These are phyloP conservation scores for Mortierella antarctica DNA, from an alignment of 192 early-diverging fungal genomes.

Conservation along the genomic window DNA sequence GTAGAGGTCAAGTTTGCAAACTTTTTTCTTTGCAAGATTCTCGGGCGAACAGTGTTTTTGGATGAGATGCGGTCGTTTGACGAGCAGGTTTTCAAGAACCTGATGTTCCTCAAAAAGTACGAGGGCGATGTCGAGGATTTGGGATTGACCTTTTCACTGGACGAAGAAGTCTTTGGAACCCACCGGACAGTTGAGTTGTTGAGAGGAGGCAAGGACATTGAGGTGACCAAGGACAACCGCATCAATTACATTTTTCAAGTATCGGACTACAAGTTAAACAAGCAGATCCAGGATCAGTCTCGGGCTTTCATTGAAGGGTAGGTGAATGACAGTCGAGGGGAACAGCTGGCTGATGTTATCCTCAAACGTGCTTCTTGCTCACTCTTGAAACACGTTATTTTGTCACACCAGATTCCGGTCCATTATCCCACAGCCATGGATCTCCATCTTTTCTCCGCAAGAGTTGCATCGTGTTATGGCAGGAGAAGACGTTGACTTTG, in stretches of 20 bases:
- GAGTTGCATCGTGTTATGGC: constrained; percentile 84
- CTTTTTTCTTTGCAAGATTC: constrained; percentile 66
- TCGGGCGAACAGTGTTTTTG: constrained; percentile 68
- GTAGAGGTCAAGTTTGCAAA: constrained; percentile 70
- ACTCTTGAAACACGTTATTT: background rate
- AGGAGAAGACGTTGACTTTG: constrained; percentile 71
- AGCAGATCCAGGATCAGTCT: constrained; percentile 71
- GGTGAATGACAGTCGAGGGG: constrained; percentile 13
- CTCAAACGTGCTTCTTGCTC: background rate
- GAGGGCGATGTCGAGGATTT: constrained; percentile 75
- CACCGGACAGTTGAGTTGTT: constrained; percentile 44
- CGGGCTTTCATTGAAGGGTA: constrained; percentile 79
- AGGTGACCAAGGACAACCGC: constrained; percentile 60
- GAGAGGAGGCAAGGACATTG: constrained; percentile 50
- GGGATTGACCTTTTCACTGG: constrained; percentile 67
- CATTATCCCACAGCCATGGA: constrained; percentile 82
- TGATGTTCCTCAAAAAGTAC: constrained; percentile 71
- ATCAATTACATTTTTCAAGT: constrained; percentile 78
- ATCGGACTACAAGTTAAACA: constrained; percentile 83
- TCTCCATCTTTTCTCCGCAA: constrained; percentile 87
- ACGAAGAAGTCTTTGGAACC: constrained; percentile 67
- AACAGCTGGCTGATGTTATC: background rate
- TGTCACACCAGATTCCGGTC: constrained; percentile 52
- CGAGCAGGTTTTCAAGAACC: constrained; percentile 60
- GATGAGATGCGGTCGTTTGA: constrained; percentile 68